Conservation (phyloP, 768 basidiomycete species). For the Boletus reticulatus region DNA sequence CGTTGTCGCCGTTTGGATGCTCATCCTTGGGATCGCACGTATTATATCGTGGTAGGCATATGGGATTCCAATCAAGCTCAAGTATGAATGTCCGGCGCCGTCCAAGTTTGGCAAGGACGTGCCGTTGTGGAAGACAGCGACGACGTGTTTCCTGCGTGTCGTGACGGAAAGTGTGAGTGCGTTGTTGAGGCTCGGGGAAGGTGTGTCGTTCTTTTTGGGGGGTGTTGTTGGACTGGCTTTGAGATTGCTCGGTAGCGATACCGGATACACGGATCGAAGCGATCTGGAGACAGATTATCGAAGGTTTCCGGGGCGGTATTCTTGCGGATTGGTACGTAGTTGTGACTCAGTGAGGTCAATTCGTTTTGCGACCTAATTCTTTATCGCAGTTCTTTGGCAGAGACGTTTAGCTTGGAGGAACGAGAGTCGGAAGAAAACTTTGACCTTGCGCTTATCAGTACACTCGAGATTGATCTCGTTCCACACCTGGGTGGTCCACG, state of each 20-base stretch:
- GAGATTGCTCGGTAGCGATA: slow-evolving; percentile 40
- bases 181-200: slow-evolving; percentile 47
- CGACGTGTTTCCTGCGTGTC: slow-evolving; percentile 67
- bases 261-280: slow-evolving; percentile 66
- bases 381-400: slow-evolving; percentile 49
- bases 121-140: slow-evolving; percentile 97
- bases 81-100: slow-evolving; percentile 90
- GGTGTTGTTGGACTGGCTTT: background rate
- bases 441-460: slow-evolving; percentile 73
- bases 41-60: slow-evolving; percentile 55
- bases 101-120: slow-evolving; percentile 84
- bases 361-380: background rate
- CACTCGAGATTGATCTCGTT: slow-evolving; percentile 77
- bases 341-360: background rate
- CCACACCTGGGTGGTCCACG: slow-evolving; percentile 68
- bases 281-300: slow-evolving; percentile 83
- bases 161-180: slow-evolving; percentile 63
- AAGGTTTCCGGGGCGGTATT: slow-evolving; percentile 79
- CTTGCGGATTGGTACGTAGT: slow-evolving; percentile 75
- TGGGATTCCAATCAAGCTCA: slow-evolving; percentile 87
- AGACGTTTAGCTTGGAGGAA: slow-evolving; percentile 55
- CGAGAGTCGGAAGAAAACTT: slow-evolving; percentile 84
- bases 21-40: background rate
- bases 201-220: slow-evolving; percentile 34
- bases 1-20: background rate